Evolutionary conservation across 768 basidiomycete genomes (phyloP).

Genomic region (Filobasidium floriforme): DNA sequence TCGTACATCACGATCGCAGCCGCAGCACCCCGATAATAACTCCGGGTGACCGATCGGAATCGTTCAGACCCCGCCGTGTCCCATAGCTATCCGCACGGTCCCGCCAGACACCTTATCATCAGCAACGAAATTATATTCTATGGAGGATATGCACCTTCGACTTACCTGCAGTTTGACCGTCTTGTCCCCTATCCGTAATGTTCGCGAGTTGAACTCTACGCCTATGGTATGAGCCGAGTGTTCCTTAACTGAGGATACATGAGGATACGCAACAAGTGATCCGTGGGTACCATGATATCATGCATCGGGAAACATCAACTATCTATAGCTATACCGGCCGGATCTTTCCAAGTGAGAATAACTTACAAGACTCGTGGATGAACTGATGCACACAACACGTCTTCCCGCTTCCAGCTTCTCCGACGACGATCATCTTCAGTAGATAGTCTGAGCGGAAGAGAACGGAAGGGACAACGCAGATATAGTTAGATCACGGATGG

Average conservation of each 20-base stretch:
- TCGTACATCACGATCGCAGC: slow-evolving; percentile 47
- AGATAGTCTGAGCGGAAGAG: slow-evolving; percentile 81
- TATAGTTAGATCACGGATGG: not conserved
- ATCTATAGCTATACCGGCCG: too few relatives aligned
- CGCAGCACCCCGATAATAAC: slow-evolving; percentile 84
- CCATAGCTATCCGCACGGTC: slow-evolving; percentile 60
- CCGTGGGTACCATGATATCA: too few relatives aligned
- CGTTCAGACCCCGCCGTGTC: slow-evolving; percentile 96
- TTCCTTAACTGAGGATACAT: slow-evolving; percentile 68
- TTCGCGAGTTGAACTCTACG: slow-evolving; percentile 93
- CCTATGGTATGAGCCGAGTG: slow-evolving; percentile 97
- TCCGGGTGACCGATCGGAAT: slow-evolving; percentile 76
- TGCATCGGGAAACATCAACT: too few relatives aligned
- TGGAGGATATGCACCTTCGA: not conserved
- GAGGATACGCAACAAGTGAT: too few relatives aligned
- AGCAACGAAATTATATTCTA: too few relatives aligned
- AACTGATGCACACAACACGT: slow-evolving; percentile 94
- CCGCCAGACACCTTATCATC: not conserved
- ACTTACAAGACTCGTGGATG: slow-evolving; percentile 87
- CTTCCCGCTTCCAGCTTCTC: slow-evolving; percentile 97
- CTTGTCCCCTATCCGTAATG: slow-evolving; percentile 86
- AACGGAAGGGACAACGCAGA: slow-evolving; percentile 1
- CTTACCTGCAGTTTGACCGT: slow-evolving; percentile 87
- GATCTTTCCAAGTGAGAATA: not conserved
- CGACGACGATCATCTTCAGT: slow-evolving; percentile 97